phyloP scores from a whole-genome alignment of 2,329 filamentous ascomycete species.

The Xylariales sp. region DNA sequence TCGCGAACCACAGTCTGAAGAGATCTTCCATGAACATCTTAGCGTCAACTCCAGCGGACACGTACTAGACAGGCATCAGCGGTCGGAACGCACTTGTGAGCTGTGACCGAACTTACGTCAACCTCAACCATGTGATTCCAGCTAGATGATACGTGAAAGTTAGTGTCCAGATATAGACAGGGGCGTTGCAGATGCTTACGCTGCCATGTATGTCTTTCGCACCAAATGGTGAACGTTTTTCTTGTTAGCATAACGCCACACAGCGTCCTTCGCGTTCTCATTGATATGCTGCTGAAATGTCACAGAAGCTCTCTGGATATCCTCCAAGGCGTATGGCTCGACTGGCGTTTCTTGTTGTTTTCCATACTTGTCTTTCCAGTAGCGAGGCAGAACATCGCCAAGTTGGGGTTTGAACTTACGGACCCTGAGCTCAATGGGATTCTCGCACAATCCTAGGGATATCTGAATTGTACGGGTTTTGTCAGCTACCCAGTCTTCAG shows the following conservation, averaged over 20 bases:
- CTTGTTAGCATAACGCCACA: constrained; percentile 26
- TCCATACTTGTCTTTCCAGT: constrained; percentile 30
- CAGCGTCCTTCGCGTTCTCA: constrained; percentile 22
- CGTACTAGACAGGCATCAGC: too few relatives aligned
- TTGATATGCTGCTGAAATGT: constrained; percentile 33
- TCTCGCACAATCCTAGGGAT: constrained; percentile 30
- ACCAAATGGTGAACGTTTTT: constrained; percentile 26
- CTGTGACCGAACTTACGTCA: constrained; percentile 1
- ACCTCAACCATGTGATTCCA: constrained; percentile 10
- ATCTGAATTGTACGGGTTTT: constrained; percentile 31
- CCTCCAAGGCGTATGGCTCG: constrained; percentile 35
- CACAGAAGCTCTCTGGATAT: constrained; percentile 29
- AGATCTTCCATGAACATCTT: constrained; percentile 34
- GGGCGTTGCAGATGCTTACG: constrained; percentile 24
- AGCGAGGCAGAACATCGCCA: constrained; percentile 34
- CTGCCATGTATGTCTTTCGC: constrained; percentile 23
- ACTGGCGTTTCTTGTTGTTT: constrained; percentile 25
- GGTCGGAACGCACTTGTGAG: too few relatives aligned
- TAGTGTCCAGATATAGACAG: too few relatives aligned
- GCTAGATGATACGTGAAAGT: too few relatives aligned
- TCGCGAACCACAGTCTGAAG: constrained; percentile 42
- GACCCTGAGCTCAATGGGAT: constrained; percentile 34
- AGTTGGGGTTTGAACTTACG: constrained; percentile 33
- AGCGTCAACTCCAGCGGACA: constrained; percentile 21
- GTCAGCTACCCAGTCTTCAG: constrained; percentile 25